Base-by-base conservation (phyloP, 2,329 filamentous ascomycete genomes). In the Metarhizium anisopliae region DNA sequence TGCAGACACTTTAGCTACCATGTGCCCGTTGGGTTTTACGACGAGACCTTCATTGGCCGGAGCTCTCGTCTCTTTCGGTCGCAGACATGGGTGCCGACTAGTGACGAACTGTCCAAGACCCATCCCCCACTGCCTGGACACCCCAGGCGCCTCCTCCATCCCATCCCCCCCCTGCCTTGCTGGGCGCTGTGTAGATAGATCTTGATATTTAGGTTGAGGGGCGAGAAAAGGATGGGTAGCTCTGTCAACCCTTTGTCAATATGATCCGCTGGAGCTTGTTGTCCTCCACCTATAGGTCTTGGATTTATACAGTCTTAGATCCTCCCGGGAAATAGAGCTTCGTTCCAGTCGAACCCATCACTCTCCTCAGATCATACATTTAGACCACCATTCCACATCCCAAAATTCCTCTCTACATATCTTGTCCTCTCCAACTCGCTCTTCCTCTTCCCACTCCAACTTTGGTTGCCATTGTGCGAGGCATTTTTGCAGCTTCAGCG, bases 371-470 rank as follows among this genome's bases (percentile, higher is more conserved):
- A 66, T 64, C 65, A 66, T 72, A 72, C 70, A 71, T 71, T 62
- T 72, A 72, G 71, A 67, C 68, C 68, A 67, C 68, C 68, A 72
- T 72, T 72, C 70, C 71, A 71, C 70, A 65, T 61, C 67, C 65
- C 66, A 67, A 73, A 58, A 74, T 73, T 73, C 71, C 72, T 73
- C 60, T 63, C 70, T 72, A 63, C 72, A 73, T 74, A 71, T 72
- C 70, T 73, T 66, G 66, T 68, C 64, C 65, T 68, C 63, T 66
- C 63, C 64, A 66, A 64, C 65, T 65, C 65, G 63, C 66, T 66
- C 63, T 64, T 67, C 52, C 49, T 59, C 51, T 50, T 55, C 58
- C 58, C 63, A 57, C 66, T 60, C 62, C 64, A 64, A 64, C 62
- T 61, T 56, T 56, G 54, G 45, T 67, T 59, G 66, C 58, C 63